These are phyloP conservation scores for Neurospora sp. DNA, from an alignment of 495 filamentous ascomycete genomes.

Conservation along the genomic window DNA sequence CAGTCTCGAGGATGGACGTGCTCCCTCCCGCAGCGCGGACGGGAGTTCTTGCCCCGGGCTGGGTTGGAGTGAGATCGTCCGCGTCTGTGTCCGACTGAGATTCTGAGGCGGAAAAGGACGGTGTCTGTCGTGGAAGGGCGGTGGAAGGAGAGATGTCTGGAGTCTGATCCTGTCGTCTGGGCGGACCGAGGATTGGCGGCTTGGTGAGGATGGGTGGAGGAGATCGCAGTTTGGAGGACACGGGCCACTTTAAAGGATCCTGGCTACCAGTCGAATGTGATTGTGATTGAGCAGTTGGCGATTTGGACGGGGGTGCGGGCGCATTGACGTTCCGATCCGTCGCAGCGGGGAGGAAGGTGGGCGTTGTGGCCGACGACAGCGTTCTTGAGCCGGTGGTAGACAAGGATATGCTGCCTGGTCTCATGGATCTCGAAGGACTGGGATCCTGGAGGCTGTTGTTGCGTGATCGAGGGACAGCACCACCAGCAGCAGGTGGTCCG, in stretches of 20 bases:
- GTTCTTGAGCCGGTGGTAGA: slow-evolving; percentile 51
- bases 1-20: slow-evolving; percentile 72
- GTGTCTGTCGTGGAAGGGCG: background rate
- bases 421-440: slow-evolving; percentile 51
- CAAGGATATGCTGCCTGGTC: slow-evolving; percentile 43
- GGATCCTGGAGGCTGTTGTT: slow-evolving; percentile 59
- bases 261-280: slow-evolving; percentile 47
- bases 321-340: slow-evolving; percentile 49
- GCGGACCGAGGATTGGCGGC: slow-evolving; percentile 26
- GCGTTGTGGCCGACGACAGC: slow-evolving; percentile 52
- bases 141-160: slow-evolving; percentile 9
- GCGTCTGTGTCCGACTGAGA: slow-evolving; percentile 36
- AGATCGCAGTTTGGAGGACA: slow-evolving; percentile 56
- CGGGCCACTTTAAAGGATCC: slow-evolving; percentile 41
- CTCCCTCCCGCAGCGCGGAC: slow-evolving; percentile 56
- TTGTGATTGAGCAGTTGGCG: slow-evolving; percentile 18
- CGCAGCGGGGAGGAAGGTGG: slow-evolving; percentile 44
- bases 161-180: slow-evolving; percentile 34
- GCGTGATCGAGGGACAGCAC: slow-evolving; percentile 36
- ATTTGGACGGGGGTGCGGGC: slow-evolving; percentile 48
- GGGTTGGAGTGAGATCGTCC: slow-evolving; percentile 39
- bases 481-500: background rate
- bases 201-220: slow-evolving; percentile 49
- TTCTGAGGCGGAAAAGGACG: slow-evolving; percentile 12
- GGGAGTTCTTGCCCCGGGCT: slow-evolving; percentile 51